These are phyloP conservation scores for Candida fluviatilis DNA, from an alignment of 805 yeast genomes.

Conservation along the genomic window DNA sequence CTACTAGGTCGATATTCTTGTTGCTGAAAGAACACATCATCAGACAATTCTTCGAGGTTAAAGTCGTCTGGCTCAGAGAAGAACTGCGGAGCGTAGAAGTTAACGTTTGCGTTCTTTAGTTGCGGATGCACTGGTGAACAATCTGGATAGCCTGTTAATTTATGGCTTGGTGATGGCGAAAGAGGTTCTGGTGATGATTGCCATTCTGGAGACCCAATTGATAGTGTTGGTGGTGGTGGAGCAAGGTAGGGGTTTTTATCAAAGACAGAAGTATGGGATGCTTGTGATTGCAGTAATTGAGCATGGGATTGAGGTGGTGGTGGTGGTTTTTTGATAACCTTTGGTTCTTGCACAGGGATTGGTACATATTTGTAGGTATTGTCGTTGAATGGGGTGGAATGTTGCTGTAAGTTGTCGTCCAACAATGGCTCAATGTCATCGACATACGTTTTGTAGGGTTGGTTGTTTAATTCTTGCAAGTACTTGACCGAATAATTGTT, in stretches of 20 bases:
- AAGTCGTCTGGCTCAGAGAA: slow-evolving; percentile 27
- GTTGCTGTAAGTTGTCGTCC: slow-evolving; percentile 6
- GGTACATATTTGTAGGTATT: slow-evolving; percentile 27
- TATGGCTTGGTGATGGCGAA: slow-evolving; percentile 27
- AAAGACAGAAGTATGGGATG: not conserved
- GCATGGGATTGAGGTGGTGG: slow-evolving; percentile 7
- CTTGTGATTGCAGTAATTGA: slow-evolving; percentile 7
- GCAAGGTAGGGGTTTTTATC: slow-evolving; percentile 17
- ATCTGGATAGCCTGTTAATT: slow-evolving; percentile 8
- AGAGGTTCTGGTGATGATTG: slow-evolving; percentile 36
- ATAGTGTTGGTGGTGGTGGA: slow-evolving; percentile 34
- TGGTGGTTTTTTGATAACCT: slow-evolving; percentile 3
- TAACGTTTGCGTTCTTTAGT: slow-evolving; percentile 13
- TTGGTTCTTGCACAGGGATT: slow-evolving; percentile 39
- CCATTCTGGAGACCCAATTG: slow-evolving; percentile 34
- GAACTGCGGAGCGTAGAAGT: slow-evolving; percentile 37
- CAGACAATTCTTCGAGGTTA: not conserved
- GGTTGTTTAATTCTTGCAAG: slow-evolving; percentile 27
- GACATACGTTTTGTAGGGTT: slow-evolving; percentile 14
- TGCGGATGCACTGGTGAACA: slow-evolving; percentile 25
- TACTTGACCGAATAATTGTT: slow-evolving; percentile 41
- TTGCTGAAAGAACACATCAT: slow-evolving; percentile 6
- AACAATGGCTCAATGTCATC: slow-evolving; percentile 35
- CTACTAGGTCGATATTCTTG: not conserved
- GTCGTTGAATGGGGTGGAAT: not conserved